Conservation (phyloP, 306 rosid species). For the Trifolium subterraneum region DNA sequence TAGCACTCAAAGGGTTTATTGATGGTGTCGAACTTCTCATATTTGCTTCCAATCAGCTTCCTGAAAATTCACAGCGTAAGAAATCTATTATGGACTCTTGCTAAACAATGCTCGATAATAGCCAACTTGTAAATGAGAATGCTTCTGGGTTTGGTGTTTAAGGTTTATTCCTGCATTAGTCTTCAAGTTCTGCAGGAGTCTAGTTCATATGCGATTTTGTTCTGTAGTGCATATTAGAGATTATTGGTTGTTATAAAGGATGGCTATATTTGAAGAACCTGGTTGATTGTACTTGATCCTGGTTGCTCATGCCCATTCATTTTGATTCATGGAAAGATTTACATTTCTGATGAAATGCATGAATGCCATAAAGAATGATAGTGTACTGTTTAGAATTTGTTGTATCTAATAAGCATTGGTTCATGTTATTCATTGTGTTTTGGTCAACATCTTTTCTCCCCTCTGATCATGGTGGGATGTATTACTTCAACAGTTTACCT, state of each 20-base stretch:
- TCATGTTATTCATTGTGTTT: neutral
- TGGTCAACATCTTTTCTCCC: neutral
- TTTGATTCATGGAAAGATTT: conserved; percentile 24
- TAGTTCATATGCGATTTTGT: conserved; percentile 19
- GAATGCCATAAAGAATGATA: conserved; percentile 16
- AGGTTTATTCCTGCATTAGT: conserved; percentile 25
- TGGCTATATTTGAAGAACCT: neutral
- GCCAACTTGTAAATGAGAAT: conserved; percentile 15
- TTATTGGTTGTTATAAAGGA: neutral
- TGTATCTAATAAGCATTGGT: conserved; percentile 15
- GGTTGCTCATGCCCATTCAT: neutral
- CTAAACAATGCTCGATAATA: neutral
- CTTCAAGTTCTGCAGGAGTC: conserved; percentile 4
- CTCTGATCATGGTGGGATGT: conserved; percentile 4
- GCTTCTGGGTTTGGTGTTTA: conserved; percentile 21
- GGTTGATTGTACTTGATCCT: conserved; percentile 10
- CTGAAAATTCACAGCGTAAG: conserved; percentile 91
- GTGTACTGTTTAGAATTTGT: conserved; percentile 4
- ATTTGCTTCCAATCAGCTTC: conserved; percentile 90
- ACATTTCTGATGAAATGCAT: conserved; percentile 31
- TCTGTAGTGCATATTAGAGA: conserved; percentile 1
- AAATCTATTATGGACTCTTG: conserved; percentile 31
- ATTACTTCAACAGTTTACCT: conserved; percentile 5
- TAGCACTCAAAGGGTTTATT: conserved; percentile 77
- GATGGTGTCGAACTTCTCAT: conserved; percentile 84